Evolutionary conservation across 768 basidiomycete genomes (phyloP), one percentile per base, ranked within the genome.

Genomic region (Filobasidium wieringae): DNA sequence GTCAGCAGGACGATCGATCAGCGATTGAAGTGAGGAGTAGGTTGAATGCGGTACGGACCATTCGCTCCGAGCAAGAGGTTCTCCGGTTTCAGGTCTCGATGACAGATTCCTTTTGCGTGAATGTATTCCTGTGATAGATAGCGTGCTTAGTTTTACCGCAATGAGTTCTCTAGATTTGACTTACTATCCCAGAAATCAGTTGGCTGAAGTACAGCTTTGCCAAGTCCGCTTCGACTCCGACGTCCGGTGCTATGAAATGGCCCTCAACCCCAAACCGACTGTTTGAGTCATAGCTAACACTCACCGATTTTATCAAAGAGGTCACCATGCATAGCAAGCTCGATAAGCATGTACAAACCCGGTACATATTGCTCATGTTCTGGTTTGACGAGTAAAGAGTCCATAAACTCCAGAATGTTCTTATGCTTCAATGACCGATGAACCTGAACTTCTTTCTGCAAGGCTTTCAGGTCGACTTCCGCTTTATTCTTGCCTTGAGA

Each of bases 241-340:
- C 78, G 71, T 97, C 88, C 1, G 95, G 91, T 2, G 85, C 95
- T 97, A 64, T 33, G 29, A 4, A 43, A 5, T 22, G 54, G 12
- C 8, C 27, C 22, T 12, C 33, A 43, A 36, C 1, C 36, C 57
- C 22, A 52, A 41, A 7, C 15, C 1, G 40, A 17, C 51, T 5
- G 27, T 17, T 15, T 15, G 22, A 33, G 8, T 11, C 43, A 14
- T 22, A 22, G 7, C 43, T 24, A 1, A 4, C 19, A 72, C 85
- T 40, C 67, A 93, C 93, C 87, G 52, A 99, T 99, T 78, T 96
- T 99, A 74, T 99, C 95, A 72, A 99, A 99, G 31, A 99, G 75
- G 73, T 97, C 95, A 0, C 95, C 95, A 22, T 91, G 92, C 1
- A 83, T 83, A 0, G 93, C 95, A 32, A 93, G 77, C 71, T 97